These are phyloP conservation scores for Westerdykella ornata DNA, from an alignment of 2,329 filamentous ascomycete species.

Conservation along the genomic window DNA sequence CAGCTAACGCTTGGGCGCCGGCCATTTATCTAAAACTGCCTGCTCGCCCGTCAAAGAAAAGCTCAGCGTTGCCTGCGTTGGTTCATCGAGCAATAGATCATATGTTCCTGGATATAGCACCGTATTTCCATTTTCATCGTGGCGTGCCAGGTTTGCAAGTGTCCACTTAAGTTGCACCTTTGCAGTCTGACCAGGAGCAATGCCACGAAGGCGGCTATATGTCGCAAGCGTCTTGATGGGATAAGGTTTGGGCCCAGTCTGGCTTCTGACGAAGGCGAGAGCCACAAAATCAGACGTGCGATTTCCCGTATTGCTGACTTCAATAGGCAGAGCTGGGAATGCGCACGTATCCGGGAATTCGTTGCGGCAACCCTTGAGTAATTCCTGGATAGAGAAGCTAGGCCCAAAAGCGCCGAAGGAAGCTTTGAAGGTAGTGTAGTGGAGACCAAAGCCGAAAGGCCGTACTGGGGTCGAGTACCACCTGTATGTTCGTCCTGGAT, in stretches of 20 bases:
- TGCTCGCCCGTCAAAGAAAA: constrained; percentile 22
- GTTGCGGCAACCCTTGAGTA: constrained; percentile 32
- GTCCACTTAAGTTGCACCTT: constrained; percentile 41
- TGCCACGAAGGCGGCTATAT: constrained; percentile 43
- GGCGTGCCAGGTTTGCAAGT: constrained; percentile 46
- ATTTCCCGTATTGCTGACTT: constrained; percentile 45
- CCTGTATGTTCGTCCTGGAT: constrained; percentile 53
- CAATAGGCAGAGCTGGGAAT: constrained; percentile 38
- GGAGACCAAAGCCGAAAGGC: constrained; percentile 52
- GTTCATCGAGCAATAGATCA: constrained; percentile 19
- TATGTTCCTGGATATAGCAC: constrained; percentile 52
- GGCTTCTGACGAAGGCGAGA: constrained; percentile 46
- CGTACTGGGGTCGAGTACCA: constrained; percentile 51
- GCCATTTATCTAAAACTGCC: constrained; percentile 24
- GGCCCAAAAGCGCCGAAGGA: constrained; percentile 12
- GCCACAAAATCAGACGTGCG: constrained; percentile 49
- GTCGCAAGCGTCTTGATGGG: constrained; percentile 50
- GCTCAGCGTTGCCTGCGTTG: constrained; percentile 10
- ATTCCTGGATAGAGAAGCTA: constrained; percentile 14
- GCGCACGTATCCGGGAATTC: constrained; percentile 39
- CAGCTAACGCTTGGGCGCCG: constrained; percentile 16
- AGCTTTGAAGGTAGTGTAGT: constrained; percentile 52
- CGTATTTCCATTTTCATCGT: constrained; percentile 46
- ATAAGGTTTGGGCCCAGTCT: constrained; percentile 46
- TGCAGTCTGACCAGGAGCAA: constrained; percentile 32